Evolutionary conservation across 73 alveolate genomes (phyloP).

Genomic region (Breviolum minutum): DNA sequence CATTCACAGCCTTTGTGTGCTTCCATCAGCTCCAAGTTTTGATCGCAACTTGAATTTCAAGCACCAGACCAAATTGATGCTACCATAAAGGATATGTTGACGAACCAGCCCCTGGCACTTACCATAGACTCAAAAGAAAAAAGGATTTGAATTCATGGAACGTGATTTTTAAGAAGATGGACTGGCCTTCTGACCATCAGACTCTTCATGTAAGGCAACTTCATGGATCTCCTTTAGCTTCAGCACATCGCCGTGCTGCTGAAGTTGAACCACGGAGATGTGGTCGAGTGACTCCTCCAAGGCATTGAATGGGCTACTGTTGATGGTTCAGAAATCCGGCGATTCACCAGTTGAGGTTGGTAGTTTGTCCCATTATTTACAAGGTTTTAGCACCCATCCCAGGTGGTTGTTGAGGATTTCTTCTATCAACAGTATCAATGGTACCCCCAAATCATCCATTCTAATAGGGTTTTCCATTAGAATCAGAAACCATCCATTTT

Average conservation of each 20-base stretch:
- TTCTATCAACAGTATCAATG: no score
- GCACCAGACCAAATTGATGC: neutral
- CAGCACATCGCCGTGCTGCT: slow-evolving; percentile 19
- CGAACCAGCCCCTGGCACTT: neutral
- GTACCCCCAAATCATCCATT: no score
- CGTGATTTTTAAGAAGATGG: no score
- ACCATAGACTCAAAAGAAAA: neutral
- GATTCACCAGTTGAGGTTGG: no score
- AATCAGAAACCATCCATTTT: neutral
- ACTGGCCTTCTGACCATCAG: neutral
- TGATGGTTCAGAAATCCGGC: no score
- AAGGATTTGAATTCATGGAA: neutral
- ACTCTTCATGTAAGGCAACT: slow-evolving; percentile 4
- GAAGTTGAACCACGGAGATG: neutral
- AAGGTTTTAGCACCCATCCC: no score
- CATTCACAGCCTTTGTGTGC: neutral
- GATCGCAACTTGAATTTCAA: neutral
- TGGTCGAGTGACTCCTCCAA: neutral
- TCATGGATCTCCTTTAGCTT: slow-evolving; percentile 1
- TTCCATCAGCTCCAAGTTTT: neutral
- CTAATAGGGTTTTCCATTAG: no score
- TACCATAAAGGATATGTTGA: neutral
- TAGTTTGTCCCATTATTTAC: no score
- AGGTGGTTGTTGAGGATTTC: no score
- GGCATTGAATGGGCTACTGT: neutral